These are phyloP conservation scores for Solanum clarkiae DNA, from an alignment of 257 asterid species.

Conservation along the genomic window DNA sequence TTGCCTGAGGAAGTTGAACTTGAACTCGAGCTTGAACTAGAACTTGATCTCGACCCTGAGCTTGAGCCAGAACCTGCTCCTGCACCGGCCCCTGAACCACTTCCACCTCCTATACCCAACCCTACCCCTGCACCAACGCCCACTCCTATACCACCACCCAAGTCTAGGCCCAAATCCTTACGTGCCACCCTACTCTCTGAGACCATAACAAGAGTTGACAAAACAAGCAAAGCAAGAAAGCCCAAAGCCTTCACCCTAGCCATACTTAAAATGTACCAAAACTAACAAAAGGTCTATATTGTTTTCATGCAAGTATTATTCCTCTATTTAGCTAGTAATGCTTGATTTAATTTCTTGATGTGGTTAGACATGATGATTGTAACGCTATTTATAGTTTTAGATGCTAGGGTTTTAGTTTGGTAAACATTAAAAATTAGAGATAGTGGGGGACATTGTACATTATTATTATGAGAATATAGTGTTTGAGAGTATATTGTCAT, in stretches of 20 bases:
- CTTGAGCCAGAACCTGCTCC: slow-evolving; percentile 18
- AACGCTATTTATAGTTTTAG: neutral
- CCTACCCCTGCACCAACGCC: slow-evolving; percentile 23
- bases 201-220: neutral
- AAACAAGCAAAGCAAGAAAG: slow-evolving; percentile 6
- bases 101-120: slow-evolving; percentile 18
- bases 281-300: neutral
- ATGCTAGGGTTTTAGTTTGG: neutral
- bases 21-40: slow-evolving; percentile 15
- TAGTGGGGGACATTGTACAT: neutral
- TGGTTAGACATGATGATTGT: neutral
- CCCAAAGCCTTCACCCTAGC: neutral
- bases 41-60: slow-evolving; percentile 6
- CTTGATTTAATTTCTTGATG: neutral
- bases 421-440: neutral
- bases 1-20: slow-evolving; percentile 1
- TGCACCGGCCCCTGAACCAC: slow-evolving; percentile 14
- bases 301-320: neutral
- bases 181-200: slow-evolving; percentile 14
- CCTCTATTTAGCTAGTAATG: neutral
- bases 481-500: neutral
- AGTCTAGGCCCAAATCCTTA: slow-evolving; percentile 16
- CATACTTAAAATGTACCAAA: neutral
- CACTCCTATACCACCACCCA: slow-evolving; percentile 14
- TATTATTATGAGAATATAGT: neutral